Base-by-base conservation (phyloP, 2,329 filamentous ascomycete species). In the Aschersonia sp. region DNA sequence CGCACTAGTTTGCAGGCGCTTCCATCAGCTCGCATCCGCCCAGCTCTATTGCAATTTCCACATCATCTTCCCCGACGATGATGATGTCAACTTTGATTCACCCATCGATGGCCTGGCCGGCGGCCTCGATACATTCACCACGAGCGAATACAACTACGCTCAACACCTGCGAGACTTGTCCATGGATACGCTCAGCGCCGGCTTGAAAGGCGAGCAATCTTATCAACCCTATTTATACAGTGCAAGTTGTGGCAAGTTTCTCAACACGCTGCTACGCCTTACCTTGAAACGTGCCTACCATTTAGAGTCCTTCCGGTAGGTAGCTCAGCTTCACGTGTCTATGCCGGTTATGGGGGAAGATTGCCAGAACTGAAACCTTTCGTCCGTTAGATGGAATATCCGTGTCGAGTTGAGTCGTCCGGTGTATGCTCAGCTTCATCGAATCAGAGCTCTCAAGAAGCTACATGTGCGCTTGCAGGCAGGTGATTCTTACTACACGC, bases 101-200 rank as follows among this genome's bases (percentile, higher is more conserved):
- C 67, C 70, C n/a, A 72, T 77, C 45, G 76, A 80, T 53, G 68
- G 71, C 5, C 67, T 82, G 35, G 74, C 77, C 2, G 69, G 68
- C 29, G 73, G 76, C 4, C 67, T 83, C 44, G 72, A 81, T 48
- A 81, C 78, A 4, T 73, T 83, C 47, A 74, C 71, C 32, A 76
- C 76, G 0, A 81, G 77, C 65, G 70, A 79, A 32, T 80, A 81
- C 62, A 68, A 81, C 59, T 81, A 82, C 62, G 75, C 74, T 30
- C 63, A 71, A 51, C 72, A 79, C 55, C 62, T 82, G 32, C 69
- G 68, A 51, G 70, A 75, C 48, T 62, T 83, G 39, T 69, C 66
- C 32, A 66, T 83, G 50, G 76, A 80, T 51, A 76, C 75, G 1
- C 60, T 74, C 30, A 72, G 67, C 51, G 64, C 67, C 8, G 75